phyloP scores from a whole-genome alignment of 306 rosid genomes.

The Fragaria iinumae region DNA sequence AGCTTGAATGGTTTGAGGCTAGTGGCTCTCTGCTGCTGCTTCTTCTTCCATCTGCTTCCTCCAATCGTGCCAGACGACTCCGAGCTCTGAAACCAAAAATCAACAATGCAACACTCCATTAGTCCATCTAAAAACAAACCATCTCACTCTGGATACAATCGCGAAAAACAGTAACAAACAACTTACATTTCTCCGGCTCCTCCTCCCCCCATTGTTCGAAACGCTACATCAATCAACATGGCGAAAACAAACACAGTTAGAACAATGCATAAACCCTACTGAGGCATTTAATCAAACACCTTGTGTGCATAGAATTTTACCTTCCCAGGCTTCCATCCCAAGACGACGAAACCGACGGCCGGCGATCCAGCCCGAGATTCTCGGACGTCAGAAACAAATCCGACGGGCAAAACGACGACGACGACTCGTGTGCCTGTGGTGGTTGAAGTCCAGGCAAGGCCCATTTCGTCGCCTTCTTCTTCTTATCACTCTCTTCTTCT shows the following conservation, averaged over 20 bases:
- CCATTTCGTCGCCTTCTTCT: constrained; percentile 51
- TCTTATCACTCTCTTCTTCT: constrained; percentile 24
- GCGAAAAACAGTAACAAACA: not conserved
- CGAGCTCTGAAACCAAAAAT: constrained; percentile 52
- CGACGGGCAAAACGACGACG: constrained; percentile 46
- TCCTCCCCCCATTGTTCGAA: constrained; percentile 60
- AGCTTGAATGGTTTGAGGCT: constrained; percentile 82
- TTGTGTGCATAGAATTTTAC: constrained; percentile 22
- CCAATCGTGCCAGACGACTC: constrained; percentile 58
- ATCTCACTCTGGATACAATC: constrained; percentile 6
- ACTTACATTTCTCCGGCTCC: constrained; percentile 89
- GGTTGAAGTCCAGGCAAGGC: constrained; percentile 77
- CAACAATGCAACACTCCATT: constrained; percentile 3
- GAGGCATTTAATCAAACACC: not conserved
- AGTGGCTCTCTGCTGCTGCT: constrained; percentile 52
- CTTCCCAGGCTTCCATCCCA: constrained; percentile 73
- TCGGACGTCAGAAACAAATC: constrained; percentile 61
- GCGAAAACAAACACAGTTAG: constrained; percentile 13
- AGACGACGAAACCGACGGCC: constrained; percentile 54
- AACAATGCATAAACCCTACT: not conserved
- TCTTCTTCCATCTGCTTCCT: constrained; percentile 72
- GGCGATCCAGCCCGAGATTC: constrained; percentile 69
- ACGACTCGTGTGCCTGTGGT: constrained; percentile 38
- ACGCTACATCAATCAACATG: constrained; percentile 38
- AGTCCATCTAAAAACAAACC: constrained; percentile 11